A percentile compares a stretch with the other conserved stretches of the same genome.
phyloP scores from a whole-genome alignment of 768 basidiomycete species.

The Coprinellus micaceus region DNA sequence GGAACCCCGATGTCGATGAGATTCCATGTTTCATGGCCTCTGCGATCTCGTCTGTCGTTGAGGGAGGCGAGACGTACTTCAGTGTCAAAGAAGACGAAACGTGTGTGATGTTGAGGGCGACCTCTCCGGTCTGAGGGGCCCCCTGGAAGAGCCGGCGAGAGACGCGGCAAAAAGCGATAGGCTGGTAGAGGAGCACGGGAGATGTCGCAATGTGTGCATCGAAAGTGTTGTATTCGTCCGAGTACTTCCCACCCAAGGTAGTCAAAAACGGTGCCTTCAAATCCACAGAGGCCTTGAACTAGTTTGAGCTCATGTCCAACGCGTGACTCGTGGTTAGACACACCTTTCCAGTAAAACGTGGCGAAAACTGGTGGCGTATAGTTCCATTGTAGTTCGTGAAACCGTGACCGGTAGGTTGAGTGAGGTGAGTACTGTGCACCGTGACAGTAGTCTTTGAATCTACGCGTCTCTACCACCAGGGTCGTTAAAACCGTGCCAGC shows the following conservation, averaged over 20 bases:
- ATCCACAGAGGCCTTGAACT: constrained; percentile 31
- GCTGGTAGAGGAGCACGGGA: constrained; percentile 27
- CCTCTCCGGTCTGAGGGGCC: constrained; percentile 44
- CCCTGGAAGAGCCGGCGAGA: constrained; percentile 51
- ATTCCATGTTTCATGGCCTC: constrained; percentile 15
- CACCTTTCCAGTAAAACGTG: constrained; percentile 51
- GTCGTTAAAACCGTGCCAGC: not conserved
- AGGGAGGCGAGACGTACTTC: constrained; percentile 39
- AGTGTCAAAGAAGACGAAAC: too few species aligned
- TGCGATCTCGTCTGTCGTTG: constrained; percentile 27
- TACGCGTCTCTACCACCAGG: constrained; percentile 47
- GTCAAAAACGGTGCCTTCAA: constrained; percentile 39
- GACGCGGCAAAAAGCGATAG: constrained; percentile 41
- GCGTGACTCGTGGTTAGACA: constrained; percentile 12
- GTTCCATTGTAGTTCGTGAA: constrained; percentile 58
- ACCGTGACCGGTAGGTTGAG: constrained; percentile 21
- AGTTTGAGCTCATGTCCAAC: not conserved
- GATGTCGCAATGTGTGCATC: constrained; percentile 34
- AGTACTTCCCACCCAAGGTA: constrained; percentile 45
- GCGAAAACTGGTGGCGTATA: constrained; percentile 73
- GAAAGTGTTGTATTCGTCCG: constrained; percentile 44
- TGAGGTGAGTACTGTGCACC: constrained; percentile 37
- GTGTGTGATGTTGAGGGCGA: too few species aligned
- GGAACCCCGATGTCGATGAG: constrained; percentile 52
- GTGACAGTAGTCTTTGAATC: constrained; percentile 41